A percentile compares a stretch with the other conserved stretches of the same genome.
Evolutionary conservation across 2,329 filamentous ascomycete species (phyloP).

Genomic region (Colletotrichum chrysophilum): DNA sequence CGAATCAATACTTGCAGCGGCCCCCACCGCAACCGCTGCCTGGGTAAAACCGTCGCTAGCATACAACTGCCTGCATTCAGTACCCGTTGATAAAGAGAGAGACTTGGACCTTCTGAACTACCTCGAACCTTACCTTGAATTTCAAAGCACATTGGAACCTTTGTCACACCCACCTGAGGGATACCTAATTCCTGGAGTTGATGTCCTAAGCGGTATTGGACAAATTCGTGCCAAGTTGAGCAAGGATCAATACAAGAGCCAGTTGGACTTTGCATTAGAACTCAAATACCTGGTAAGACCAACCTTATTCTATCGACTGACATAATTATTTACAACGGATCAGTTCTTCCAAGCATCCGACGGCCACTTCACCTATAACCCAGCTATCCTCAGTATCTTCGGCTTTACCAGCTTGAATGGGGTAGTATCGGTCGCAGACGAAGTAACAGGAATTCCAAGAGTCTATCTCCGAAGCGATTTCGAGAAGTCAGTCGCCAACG

Average conservation of each 20-base stretch:
- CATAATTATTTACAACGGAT: background rate
- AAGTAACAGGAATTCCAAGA: conserved; percentile 5
- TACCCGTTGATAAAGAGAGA: conserved; percentile 8
- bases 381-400: conserved; percentile 19
- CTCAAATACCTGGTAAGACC: conserved; percentile 5
- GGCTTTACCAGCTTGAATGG: background rate
- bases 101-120: conserved; percentile 23
- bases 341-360: conserved; percentile 16
- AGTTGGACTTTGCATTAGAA: conserved; percentile 20
- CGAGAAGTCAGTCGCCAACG: background rate
- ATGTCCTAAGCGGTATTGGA: conserved; percentile 19
- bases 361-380: conserved; percentile 22
- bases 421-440: conserved; percentile 22
- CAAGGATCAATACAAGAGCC: conserved; percentile 17
- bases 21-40: background rate
- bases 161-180: conserved; percentile 20
- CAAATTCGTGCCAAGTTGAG: conserved; percentile 20
- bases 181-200: conserved; percentile 24
- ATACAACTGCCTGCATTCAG: conserved; percentile 14
- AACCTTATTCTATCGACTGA: background rate
- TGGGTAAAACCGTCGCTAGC: background rate
- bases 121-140: conserved; percentile 19
- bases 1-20: background rate
- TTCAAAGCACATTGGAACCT: conserved; percentile 23
- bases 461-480: conserved; percentile 13